Percentiles rank a stretch among this genome's conserved stretches.
phyloP scores from a whole-genome alignment of 2,329 filamentous ascomycete genomes.

The Triangularia verruculosa region DNA sequence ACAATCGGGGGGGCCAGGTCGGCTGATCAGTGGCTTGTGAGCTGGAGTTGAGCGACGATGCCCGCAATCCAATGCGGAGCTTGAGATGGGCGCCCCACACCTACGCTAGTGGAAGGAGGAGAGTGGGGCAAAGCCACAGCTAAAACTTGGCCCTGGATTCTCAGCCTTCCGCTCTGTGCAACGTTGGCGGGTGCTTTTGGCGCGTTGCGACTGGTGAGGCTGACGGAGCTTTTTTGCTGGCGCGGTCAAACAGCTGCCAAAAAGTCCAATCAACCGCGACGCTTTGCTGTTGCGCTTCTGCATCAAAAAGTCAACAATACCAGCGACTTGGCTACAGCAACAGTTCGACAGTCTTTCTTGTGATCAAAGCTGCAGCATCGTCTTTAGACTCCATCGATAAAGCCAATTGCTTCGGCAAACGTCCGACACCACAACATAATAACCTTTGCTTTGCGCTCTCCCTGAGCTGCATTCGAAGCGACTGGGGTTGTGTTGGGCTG shows the following conservation, averaged over 20 bases:
- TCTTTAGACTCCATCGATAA: background rate
- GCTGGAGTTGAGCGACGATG: background rate
- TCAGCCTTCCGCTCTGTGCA: constrained; percentile 9
- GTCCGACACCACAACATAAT: background rate
- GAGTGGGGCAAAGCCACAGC: constrained; percentile 3
- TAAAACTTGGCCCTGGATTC: no score
- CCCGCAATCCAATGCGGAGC: constrained; percentile 2
- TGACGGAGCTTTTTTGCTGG: constrained; percentile 15
- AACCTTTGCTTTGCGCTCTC: constrained; percentile 7
- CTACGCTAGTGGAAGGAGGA: background rate
- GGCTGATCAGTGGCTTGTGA: background rate
- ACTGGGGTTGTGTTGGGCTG: constrained; percentile 4
- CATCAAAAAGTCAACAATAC: constrained; percentile 5
- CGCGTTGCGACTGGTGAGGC: constrained; percentile 13
- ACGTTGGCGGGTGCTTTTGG: background rate
- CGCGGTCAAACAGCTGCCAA: constrained; percentile 12
- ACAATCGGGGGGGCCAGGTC: background rate
- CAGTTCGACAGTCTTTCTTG: background rate
- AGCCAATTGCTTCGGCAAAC: constrained; percentile 7
- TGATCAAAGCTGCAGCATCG: background rate
- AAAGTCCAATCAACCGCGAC: constrained; percentile 14
- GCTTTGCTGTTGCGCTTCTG: background rate
- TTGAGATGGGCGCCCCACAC: background rate
- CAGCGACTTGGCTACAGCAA: background rate
- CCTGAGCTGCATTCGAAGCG: constrained; percentile 9